Evolutionary conservation across 2,329 filamentous ascomycete species (phyloP), one percentile per base, ranked within the genome.

Genomic region (Hypomyces perniciosus): DNA sequence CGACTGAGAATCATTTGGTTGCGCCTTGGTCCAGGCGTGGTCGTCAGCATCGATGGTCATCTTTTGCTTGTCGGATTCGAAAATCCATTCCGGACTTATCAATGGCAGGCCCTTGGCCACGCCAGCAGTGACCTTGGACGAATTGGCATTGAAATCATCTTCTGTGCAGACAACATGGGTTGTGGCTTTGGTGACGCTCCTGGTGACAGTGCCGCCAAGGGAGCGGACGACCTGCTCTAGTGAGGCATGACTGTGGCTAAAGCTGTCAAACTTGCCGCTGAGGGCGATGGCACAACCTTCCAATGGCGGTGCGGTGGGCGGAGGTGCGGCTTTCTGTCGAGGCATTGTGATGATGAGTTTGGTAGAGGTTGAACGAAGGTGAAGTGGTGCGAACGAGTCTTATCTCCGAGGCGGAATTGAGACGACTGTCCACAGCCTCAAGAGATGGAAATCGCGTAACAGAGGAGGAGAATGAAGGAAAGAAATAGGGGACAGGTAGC

Each of bases 41-140:
- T 58, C 56, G 27, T 64, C 59, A 1, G 53, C 57, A 20, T 56
- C 54, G 9, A 65, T 54, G 40, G 58, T 56, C 44, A 55, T 58
- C 27, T 59, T 56, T 37, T 63, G 51, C 8, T 55, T 52, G 35
- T 77, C 67, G 26, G 75, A 82, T n/a, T 83, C 75, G 2, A 78
- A 56, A n/a, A 84, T 67, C 86, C 86, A 90, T 10, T 78, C 67
- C 0, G 84, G 63, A 8, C 67, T 72, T 28, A 89, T 75, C 42
- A 88, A 73, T 3, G 73, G 73, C 9, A 85, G 66, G 20, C 64
- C 69, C 33, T 74, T 69, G 9, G 70, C 57, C 8, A 70, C 63
- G 4, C 74, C 78, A 12, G 76, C 65, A 57, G 69, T 70, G 56
- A 79, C 75, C 60, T 85, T 85, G 40, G 68, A 62, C 0, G 75